Evolutionary conservation across 495 filamentous ascomycete genomes (phyloP).

Genomic region (Aspergillus funiculosus): DNA sequence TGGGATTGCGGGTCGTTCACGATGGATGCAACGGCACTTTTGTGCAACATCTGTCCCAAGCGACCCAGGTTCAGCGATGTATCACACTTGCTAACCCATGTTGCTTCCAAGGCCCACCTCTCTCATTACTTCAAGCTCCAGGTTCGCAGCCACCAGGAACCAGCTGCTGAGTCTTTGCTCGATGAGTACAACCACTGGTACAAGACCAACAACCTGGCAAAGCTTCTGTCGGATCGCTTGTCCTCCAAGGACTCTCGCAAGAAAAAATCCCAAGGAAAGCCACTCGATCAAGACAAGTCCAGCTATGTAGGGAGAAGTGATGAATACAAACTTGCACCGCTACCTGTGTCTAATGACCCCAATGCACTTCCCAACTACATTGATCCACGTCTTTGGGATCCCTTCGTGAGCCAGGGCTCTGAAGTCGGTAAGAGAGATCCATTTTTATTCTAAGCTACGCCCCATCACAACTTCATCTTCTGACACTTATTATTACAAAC

Average conservation of each 20-base stretch:
- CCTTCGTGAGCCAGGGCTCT: slow-evolving; percentile 8
- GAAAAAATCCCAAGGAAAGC: slow-evolving; percentile 26
- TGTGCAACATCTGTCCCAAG: slow-evolving; percentile 75
- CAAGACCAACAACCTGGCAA: slow-evolving; percentile 53
- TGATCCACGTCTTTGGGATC: slow-evolving; percentile 32
- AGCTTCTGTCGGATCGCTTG: slow-evolving; percentile 64
- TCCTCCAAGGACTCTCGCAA: slow-evolving; percentile 63
- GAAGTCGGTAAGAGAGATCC: background rate
- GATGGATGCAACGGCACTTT: slow-evolving; percentile 56
- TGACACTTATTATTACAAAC: background rate
- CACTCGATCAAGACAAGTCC: slow-evolving; percentile 2
- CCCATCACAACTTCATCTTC: slow-evolving; percentile 2
- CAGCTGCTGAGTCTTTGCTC: slow-evolving; percentile 42
- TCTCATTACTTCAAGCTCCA: slow-evolving; percentile 67
- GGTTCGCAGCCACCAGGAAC: slow-evolving; percentile 56
- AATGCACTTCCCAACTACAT: slow-evolving; percentile 22
- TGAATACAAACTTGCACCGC: slow-evolving; percentile 1
- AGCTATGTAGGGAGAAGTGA: slow-evolving; percentile 2
- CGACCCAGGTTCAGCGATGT: slow-evolving; percentile 76
- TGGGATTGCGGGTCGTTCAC: slow-evolving; percentile 13
- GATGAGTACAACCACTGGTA: slow-evolving; percentile 68
- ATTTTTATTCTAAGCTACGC: background rate
- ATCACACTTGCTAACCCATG: slow-evolving; percentile 83
- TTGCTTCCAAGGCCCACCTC: slow-evolving; percentile 79
- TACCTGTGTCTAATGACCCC: slow-evolving; percentile 1